These are phyloP conservation scores for Pisolithus thermaeus DNA, from an alignment of 1,284 basidiomycete species.

Conservation along the genomic window DNA sequence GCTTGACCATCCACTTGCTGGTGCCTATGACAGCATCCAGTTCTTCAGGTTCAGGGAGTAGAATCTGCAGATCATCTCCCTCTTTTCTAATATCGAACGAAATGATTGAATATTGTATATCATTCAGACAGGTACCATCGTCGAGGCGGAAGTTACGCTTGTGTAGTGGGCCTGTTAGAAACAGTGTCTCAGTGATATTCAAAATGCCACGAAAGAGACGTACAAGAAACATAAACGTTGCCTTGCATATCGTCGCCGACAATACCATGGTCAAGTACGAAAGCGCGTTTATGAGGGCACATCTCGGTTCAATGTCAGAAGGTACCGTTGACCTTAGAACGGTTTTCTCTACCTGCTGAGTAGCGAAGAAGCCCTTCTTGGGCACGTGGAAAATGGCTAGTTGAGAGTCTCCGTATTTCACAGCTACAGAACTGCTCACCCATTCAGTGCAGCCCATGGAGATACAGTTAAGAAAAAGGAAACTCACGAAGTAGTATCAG, in stretches of 20 bases:
- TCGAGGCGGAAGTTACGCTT: slow-evolving; percentile 65
- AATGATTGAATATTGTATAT: slow-evolving; percentile 59
- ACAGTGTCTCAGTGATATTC: slow-evolving; percentile 27
- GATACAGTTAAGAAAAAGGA: slow-evolving; percentile 11
- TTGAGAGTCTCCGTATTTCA: slow-evolving; percentile 70
- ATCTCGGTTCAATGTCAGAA: slow-evolving; percentile 27
- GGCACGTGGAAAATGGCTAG: slow-evolving; percentile 64
- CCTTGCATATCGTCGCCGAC: slow-evolving; percentile 56
- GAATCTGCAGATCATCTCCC: slow-evolving; percentile 43
- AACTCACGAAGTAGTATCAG: slow-evolving; percentile 43
- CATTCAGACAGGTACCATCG: slow-evolving; percentile 58
- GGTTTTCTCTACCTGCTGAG: slow-evolving; percentile 50
- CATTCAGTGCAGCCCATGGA: slow-evolving; percentile 24
- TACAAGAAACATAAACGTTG: slow-evolving; percentile 40
- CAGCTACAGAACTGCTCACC: slow-evolving; percentile 35
- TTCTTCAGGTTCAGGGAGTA: slow-evolving; percentile 52
- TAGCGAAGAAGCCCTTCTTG: slow-evolving; percentile 55
- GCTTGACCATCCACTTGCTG: slow-evolving; percentile 55
- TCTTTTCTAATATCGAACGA: slow-evolving; percentile 57
- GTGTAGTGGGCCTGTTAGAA: slow-evolving; percentile 53
- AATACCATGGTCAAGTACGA: slow-evolving; percentile 68
- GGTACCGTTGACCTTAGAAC: background rate
- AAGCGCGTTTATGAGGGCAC: slow-evolving; percentile 62
- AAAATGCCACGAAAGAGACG: slow-evolving; percentile 13
- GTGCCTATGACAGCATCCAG: slow-evolving; percentile 65